Conservation (phyloP, 2,329 filamentous ascomycete species). For the Phaeosphaeria sp. region DNA sequence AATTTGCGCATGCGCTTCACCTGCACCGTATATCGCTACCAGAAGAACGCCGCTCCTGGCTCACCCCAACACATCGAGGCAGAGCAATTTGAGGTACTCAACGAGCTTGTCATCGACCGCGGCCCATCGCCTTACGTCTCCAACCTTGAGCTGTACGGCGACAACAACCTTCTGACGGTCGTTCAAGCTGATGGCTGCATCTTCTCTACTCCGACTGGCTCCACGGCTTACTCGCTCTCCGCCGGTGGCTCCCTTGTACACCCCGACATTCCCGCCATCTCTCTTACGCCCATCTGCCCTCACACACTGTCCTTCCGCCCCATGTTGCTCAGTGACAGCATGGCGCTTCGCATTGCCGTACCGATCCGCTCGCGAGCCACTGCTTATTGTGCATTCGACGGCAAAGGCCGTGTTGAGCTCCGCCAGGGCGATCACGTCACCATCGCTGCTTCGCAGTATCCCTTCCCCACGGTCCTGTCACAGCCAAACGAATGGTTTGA, state of each 20-base stretch:
- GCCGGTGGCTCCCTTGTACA: slow-evolving; percentile 95
- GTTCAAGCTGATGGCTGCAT: slow-evolving; percentile 98
- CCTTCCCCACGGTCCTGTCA: slow-evolving; percentile 93
- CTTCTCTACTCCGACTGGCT: slow-evolving; percentile 91
- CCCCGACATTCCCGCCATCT: slow-evolving; percentile 94
- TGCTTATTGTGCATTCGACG: slow-evolving; percentile 96
- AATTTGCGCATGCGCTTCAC: slow-evolving; percentile 99
- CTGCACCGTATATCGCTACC: slow-evolving; percentile 88
- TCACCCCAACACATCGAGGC: slow-evolving; percentile 77
- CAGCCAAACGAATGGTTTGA: slow-evolving; percentile 96
- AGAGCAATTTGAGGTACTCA: slow-evolving; percentile 97
- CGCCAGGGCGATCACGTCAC: slow-evolving; percentile 94
- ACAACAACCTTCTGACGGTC: slow-evolving; percentile 92
- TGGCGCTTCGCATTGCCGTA: slow-evolving; percentile 87
- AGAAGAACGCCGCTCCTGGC: slow-evolving; percentile 50
- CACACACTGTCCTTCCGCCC: slow-evolving; percentile 96
- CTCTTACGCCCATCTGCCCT: slow-evolving; percentile 96
- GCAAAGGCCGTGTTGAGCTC: slow-evolving; percentile 93
- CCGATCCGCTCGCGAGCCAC: slow-evolving; percentile 86
- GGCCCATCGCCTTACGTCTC: slow-evolving; percentile 97
- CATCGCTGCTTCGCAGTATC: slow-evolving; percentile 93
- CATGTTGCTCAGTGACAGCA: slow-evolving; percentile 95
- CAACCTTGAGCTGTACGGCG: slow-evolving; percentile 93
- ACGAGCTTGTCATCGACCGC: slow-evolving; percentile 97
- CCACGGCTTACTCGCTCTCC: slow-evolving; percentile 92